Conservation (phyloP, 257 asterid species). For the Nicotiana paniculata region DNA sequence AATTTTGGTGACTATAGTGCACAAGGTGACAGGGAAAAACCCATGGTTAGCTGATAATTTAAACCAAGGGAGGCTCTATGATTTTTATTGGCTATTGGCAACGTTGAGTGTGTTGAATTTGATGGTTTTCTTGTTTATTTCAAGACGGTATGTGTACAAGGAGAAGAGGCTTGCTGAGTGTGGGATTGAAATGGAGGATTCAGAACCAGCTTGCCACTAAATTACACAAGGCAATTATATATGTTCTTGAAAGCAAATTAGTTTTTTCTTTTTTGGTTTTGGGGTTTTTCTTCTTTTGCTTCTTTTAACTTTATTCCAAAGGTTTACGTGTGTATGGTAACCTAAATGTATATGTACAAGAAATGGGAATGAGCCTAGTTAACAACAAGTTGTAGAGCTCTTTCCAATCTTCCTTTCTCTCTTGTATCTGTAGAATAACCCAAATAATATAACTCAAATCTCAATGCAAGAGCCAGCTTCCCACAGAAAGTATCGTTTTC, state of each 20-base stretch:
- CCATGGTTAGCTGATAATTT: constrained; percentile 82
- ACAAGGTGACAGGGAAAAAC: constrained; percentile 42
- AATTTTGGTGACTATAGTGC: constrained; percentile 52
- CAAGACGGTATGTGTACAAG: constrained; percentile 74
- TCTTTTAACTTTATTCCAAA: background rate
- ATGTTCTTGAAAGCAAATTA: background rate
- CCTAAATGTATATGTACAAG: background rate
- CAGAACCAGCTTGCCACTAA: constrained; percentile 35
- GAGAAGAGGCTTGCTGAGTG: constrained; percentile 64
- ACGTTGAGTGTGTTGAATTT: constrained; percentile 48
- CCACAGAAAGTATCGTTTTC: background rate
- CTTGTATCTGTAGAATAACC: background rate
- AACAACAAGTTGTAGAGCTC: background rate
- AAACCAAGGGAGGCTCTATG: constrained; percentile 58
- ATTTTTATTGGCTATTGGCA: constrained; percentile 73
- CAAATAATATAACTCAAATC: background rate
- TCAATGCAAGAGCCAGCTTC: background rate
- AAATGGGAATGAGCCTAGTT: background rate
- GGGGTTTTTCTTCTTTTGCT: background rate
- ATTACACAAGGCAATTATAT: background rate
- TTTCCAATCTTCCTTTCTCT: background rate
- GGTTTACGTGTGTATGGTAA: background rate
- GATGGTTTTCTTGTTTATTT: constrained; percentile 31
- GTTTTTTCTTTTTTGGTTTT: background rate
- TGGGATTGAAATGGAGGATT: constrained; percentile 60